Base-by-base conservation (phyloP, 225 moss, liverwort and hornwort genomes). In the Rhytidiadelphus loreus region DNA sequence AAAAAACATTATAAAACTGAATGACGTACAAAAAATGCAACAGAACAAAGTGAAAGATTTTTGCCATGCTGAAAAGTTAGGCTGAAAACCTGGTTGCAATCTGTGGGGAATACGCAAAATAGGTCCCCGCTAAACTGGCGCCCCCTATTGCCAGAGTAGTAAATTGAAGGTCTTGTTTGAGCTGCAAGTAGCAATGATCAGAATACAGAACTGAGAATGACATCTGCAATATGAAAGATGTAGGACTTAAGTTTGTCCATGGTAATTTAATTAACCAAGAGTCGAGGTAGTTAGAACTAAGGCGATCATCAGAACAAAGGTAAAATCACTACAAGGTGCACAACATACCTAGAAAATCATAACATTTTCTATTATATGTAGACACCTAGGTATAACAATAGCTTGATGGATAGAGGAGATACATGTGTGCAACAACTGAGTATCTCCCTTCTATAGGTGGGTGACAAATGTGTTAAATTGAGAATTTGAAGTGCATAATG, bases 151-250 rank as follows among this genome's bases (percentile, higher is more conserved):
- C 95, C 52, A 97, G 77, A 14, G 98, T 99, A 39, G 96, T 89
- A 44, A 92, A 22, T 86, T 96, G 97, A 81, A 99, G 93, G 81
- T 95, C 94, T 60, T 87, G 57, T 88, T 99, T 99, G 30, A 99
- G 93, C 97, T 96, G 93, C 90, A 83, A 68, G 76, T 86, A 77
- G 69, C 89, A 82, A 83, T 35, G 75, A 81, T 65, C 48, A 56
- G 58, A 84, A 59, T 58, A 55, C 30, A 74, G 32, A n/a, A 83
- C 71, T 73, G n/a, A 84, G 30, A 43, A 64, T 83, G 57, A 33
- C 57, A 17, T 41, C 64, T 16, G 53, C 17, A 30, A 4, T 13
- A 65, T 16, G 86, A 76, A 48, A 48, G 26, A n/a, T n/a, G n/a
- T 11, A 75, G 14, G n/a, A 16, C 5, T 62, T 62, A 8, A 29